Evolutionary conservation across 2,329 filamentous ascomycete species (phyloP).

Genomic region (Botryotinia globosa): DNA sequence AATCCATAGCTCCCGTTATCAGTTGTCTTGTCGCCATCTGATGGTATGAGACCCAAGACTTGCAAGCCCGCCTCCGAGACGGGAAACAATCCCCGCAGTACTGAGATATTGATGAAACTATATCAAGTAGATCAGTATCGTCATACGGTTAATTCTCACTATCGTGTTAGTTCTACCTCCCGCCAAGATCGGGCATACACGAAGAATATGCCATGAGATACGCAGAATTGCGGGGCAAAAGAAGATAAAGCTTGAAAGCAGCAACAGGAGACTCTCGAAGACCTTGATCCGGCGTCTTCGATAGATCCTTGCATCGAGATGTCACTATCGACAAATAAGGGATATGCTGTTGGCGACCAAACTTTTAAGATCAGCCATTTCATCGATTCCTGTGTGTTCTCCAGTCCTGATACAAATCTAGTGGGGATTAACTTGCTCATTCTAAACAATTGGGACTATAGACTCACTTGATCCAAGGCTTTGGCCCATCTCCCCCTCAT

Average conservation of each 20-base stretch:
- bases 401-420: background rate
- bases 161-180: background rate
- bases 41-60: background rate
- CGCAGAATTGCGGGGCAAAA: conserved; percentile 10
- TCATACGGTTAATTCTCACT: background rate
- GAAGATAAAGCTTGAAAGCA: background rate
- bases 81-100: background rate
- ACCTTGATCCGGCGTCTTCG: background rate
- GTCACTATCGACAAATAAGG: background rate
- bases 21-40: background rate
- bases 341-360: background rate
- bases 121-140: background rate
- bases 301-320: background rate
- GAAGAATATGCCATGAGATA: background rate
- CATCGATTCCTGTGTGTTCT: background rate
- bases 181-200: background rate
- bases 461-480: background rate
- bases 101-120: background rate
- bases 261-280: background rate
- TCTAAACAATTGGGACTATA: background rate
- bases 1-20: background rate
- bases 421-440: background rate
- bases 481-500: background rate
- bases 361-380: conserved; percentile 1
- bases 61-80: background rate